phyloP scores from a whole-genome alignment of 495 filamentous ascomycete genomes.

The Penicillium herquei region DNA sequence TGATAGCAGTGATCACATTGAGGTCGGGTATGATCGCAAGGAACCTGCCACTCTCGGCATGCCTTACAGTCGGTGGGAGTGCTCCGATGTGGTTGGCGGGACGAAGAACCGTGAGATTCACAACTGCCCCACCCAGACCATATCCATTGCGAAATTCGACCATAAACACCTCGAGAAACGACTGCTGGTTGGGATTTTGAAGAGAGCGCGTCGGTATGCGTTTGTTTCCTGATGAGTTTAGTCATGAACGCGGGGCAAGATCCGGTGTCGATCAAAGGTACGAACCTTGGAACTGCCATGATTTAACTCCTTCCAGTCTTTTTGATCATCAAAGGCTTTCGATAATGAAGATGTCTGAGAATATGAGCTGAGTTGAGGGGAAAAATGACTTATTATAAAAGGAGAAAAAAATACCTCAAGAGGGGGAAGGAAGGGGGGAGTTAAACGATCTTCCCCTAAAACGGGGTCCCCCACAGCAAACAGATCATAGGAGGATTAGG shows the following conservation, averaged over 20 bases:
- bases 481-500: too few species aligned
- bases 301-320: background rate
- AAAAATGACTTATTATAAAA: too few species aligned
- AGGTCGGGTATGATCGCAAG: slow-evolving; percentile 34
- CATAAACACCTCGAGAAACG: slow-evolving; percentile 12
- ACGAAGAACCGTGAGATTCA: slow-evolving; percentile 1
- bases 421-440: too few species aligned
- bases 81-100: slow-evolving; percentile 4
- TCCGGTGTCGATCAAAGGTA: background rate
- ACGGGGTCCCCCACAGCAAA: too few species aligned
- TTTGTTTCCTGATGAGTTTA: background rate
- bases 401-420: too few species aligned
- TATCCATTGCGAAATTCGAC: slow-evolving; percentile 20
- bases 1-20: slow-evolving; percentile 38
- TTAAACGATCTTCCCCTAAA: too few species aligned
- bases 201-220: background rate
- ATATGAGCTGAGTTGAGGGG: too few species aligned
- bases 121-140: slow-evolving; percentile 18
- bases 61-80: slow-evolving; percentile 26
- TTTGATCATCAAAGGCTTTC: background rate
- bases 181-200: background rate
- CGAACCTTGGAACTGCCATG: background rate
- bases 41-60: slow-evolving; percentile 29
- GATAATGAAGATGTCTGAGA: too few species aligned
- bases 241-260: background rate